A percentile compares a stretch with the other conserved stretches of the same genome.
phyloP scores from a whole-genome alignment of 257 asterid species.

The Ilex asprella region DNA sequence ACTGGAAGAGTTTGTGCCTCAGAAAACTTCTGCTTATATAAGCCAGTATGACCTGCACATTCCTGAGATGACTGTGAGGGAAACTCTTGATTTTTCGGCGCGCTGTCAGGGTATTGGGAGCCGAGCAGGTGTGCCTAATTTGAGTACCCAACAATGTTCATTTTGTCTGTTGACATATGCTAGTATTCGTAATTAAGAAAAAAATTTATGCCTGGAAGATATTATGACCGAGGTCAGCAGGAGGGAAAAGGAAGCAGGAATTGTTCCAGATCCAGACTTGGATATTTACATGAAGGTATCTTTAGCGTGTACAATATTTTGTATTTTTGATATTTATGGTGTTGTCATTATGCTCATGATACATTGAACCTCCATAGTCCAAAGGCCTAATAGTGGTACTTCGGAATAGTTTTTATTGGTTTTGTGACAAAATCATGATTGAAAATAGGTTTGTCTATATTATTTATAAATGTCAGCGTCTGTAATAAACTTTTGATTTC shows the following conservation, averaged over 20 bases:
- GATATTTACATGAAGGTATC: constrained; percentile 73
- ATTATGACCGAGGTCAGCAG: constrained; percentile 51
- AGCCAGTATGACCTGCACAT: constrained; percentile 63
- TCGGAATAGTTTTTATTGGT: too few species aligned
- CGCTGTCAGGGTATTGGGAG: constrained; percentile 59
- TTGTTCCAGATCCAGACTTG: constrained; percentile 65
- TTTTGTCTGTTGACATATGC: not conserved
- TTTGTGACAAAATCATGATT: too few species aligned
- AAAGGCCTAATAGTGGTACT: too few species aligned
- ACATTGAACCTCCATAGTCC: too few species aligned
- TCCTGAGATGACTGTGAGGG: constrained; percentile 74
- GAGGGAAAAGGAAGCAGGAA: constrained; percentile 61
- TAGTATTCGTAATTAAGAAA: not conserved
- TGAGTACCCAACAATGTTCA: not conserved
- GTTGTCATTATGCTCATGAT: too few species aligned
- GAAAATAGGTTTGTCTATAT: too few species aligned
- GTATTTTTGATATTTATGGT: constrained; percentile 5
- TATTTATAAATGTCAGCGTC: too few species aligned
- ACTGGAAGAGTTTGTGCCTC: constrained; percentile 56
- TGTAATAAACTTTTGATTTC: too few species aligned
- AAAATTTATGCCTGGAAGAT: constrained; percentile 22
- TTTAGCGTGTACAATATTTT: constrained; percentile 4
- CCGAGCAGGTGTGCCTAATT: constrained; percentile 42
- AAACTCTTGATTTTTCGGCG: constrained; percentile 57
- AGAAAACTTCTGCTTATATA: constrained; percentile 66